Evolutionary conservation across 2,329 filamentous ascomycete species (phyloP).

Genomic region (Ophiosphaerella narmari): DNA sequence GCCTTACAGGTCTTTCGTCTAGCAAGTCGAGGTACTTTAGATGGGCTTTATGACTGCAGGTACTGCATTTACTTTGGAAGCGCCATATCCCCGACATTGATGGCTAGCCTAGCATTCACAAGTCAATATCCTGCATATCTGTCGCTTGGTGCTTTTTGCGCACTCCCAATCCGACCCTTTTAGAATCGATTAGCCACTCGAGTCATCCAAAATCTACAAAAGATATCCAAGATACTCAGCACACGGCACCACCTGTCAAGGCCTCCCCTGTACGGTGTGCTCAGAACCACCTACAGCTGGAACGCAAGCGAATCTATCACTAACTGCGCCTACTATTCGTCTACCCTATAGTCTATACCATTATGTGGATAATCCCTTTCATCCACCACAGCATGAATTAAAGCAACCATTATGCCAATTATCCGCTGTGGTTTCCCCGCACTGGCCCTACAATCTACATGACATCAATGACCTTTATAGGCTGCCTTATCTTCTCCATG

Average conservation of each 20-base stretch:
- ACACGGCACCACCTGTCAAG: no score
- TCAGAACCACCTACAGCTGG: constrained; percentile 16
- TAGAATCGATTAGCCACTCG: constrained; percentile 66
- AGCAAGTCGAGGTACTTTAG: constrained; percentile 51
- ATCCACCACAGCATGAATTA: constrained; percentile 66
- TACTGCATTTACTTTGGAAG: constrained; percentile 63
- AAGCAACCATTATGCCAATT: constrained; percentile 54
- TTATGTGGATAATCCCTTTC: constrained; percentile 75
- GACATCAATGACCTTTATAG: constrained; percentile 68
- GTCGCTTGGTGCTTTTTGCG: constrained; percentile 70
- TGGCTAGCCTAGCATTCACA: constrained; percentile 68
- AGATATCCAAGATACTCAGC: no score
- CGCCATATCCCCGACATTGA: constrained; percentile 61
- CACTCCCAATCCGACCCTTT: constrained; percentile 66
- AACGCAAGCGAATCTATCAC: constrained; percentile 64
- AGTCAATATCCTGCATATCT: constrained; percentile 61
- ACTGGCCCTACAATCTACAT: constrained; percentile 63
- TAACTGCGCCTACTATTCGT: constrained; percentile 76
- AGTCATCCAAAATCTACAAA: no score
- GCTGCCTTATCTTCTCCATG: constrained; percentile 69
- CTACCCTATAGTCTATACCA: constrained; percentile 73
- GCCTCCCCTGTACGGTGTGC: constrained; percentile 5
- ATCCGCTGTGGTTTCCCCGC: constrained; percentile 62
- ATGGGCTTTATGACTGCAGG: constrained; percentile 72
- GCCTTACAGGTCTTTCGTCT: constrained; percentile 72